Conservation (phyloP, 208 protist species). For the Acanthamoeba healyi region DNA sequence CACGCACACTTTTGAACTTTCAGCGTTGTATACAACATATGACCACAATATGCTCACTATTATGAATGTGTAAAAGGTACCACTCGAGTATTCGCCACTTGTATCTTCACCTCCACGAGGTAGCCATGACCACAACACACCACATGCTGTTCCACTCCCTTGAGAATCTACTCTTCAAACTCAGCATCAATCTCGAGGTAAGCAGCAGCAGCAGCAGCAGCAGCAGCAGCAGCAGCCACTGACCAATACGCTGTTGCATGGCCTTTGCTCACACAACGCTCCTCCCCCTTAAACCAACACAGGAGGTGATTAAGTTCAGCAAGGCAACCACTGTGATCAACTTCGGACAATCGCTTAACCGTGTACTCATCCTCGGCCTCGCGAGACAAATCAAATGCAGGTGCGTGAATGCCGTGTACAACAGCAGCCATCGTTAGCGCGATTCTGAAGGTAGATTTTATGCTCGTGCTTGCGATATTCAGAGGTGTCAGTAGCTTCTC, state of each 20-base stretch:
- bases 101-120: slow-evolving; percentile 44
- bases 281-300: neutral
- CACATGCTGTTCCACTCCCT: slow-evolving; percentile 54
- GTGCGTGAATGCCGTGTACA: neutral
- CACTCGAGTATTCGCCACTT: slow-evolving; percentile 40
- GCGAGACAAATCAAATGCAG: slow-evolving; percentile 60
- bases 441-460: too few species aligned
- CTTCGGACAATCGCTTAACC: slow-evolving; percentile 54
- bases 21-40: too few species aligned
- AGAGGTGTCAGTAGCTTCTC: slow-evolving; percentile 42
- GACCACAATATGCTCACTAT: neutral
- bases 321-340: slow-evolving; percentile 31
- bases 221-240: too few species aligned
- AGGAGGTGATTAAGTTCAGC: slow-evolving; percentile 57
- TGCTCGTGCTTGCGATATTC: neutral
- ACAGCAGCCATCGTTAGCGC: too few species aligned
- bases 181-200: slow-evolving; percentile 49
- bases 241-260: too few species aligned
- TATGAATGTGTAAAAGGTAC: neutral
- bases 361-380: slow-evolving; percentile 20
- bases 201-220: too few species aligned
- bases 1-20: neutral
- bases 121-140: slow-evolving; percentile 22
- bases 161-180: slow-evolving; percentile 63
- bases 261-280: neutral